Base-by-base conservation (phyloP, 2,329 filamentous ascomycete genomes). In the Cladosporium sp. region DNA sequence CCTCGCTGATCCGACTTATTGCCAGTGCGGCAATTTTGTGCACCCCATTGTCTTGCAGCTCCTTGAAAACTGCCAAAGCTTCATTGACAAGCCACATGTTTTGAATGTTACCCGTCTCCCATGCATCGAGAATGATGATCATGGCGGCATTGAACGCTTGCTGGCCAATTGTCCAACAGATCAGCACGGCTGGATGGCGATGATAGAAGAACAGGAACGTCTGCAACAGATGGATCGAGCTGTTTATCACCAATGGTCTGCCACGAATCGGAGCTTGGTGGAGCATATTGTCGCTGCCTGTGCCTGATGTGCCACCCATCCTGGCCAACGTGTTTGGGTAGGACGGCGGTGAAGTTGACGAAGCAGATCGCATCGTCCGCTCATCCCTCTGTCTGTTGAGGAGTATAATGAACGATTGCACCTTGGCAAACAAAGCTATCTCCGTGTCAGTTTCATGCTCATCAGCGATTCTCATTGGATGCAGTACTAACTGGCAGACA, bases 121-220 rank as follows among this genome's bases (percentile, higher is more conserved):
- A 63, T 7, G 71, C 71, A 43, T 76, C 73, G 2, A 75, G 63
- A 1, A 76, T 62, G 6, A 78, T 58, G 18, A 78, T 73, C 73
- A 76, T 76, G 53, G 68, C 71, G 8, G 73, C 71, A 51, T 76
- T 76, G 64, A 77, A 77, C 2, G 73, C 73, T 61, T 76, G 72
- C 52, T 77, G 75, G 30, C 69, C 69, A 56, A 75, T 68, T 0
- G 67, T 72, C 74, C 74, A 77, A 55, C 70, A 75, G 32, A 76
- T 68, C 29, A 77, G 61, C 1, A 71, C 70, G 18, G 68, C 68
- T 13, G 69, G 73, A 12, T 70, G 59, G 36, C 71, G 68, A n/a
- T 63, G 56, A 24, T 72, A 65, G 58, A 75, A 73, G 60, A 74
- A 77, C 22, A 74, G 58, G 50, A 76, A 76, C 2, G 70, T 68